Conservation (phyloP, 2,329 filamentous ascomycete species). For the Paecilomyces sp. region DNA sequence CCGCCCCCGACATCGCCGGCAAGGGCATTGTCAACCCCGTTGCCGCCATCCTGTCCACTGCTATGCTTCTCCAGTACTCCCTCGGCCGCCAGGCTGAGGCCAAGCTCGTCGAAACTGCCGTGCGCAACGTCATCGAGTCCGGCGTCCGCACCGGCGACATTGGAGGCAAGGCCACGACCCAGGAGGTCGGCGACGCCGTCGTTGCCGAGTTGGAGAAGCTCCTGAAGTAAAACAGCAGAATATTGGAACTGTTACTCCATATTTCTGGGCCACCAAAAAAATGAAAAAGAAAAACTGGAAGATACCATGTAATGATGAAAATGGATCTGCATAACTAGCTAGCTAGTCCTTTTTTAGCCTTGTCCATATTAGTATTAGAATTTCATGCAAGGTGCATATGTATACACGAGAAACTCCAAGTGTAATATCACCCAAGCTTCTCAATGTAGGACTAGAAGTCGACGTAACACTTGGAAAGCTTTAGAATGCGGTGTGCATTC, state of each 20-base stretch:
- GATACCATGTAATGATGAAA: constrained; percentile 14
- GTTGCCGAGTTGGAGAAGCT: constrained; percentile 65
- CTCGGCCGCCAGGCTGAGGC: constrained; percentile 72
- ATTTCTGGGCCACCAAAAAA: background rate
- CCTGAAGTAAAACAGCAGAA: constrained; percentile 40
- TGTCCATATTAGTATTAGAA: background rate
- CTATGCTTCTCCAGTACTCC: constrained; percentile 95
- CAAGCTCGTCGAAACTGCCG: constrained; percentile 71
- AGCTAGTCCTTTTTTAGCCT: background rate
- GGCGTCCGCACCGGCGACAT: constrained; percentile 79
- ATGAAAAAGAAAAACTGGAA: background rate
- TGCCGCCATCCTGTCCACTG: constrained; percentile 82
- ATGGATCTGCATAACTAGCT: constrained; percentile 7
- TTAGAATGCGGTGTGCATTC: background rate
- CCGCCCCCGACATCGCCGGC: constrained; percentile 87
- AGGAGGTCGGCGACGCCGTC: constrained; percentile 76
- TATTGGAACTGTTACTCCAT: background rate
- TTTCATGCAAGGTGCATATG: background rate
- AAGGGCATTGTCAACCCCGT: constrained; percentile 88
- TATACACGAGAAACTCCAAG: background rate
- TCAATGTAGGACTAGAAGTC: too few relatives aligned
- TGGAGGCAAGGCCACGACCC: constrained; percentile 66
- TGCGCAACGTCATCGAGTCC: constrained; percentile 69
- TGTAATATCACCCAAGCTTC: too few relatives aligned
- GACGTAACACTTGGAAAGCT: background rate